Evolutionary conservation across 352 stramenopile genomes (phyloP), one percentile per base, ranked within the genome.

Genomic region (Globisporangium mamillatum): DNA sequence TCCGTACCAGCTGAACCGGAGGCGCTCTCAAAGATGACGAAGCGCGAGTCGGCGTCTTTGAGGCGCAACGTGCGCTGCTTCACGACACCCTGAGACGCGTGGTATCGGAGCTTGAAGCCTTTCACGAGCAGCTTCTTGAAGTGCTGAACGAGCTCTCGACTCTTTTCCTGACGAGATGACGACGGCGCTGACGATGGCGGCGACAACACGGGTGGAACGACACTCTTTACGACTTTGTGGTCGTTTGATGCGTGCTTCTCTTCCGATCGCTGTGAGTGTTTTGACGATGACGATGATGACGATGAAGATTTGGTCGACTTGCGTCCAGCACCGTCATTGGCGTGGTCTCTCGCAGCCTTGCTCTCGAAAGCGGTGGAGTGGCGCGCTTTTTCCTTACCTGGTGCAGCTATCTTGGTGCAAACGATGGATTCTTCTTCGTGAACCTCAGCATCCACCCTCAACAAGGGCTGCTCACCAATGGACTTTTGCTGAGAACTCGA

Each of bases 121-220:
- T 90, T 89, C 24, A 82, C 72, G 57, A 91, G 72, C 22, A 91
- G 75, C 67, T 86, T 91, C 55, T 90, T 90, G 74, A 91, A 91
- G 57, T 91, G 83, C 6, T 85, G 65, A 1, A 91, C 74, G 44
- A 91, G 72, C 58, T 89, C 74, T 16, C 81, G 84, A 36, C 76
- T 81, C 68, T 91, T 91, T 36, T 86, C 80, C 6, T 75, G 71
- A 22, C 66, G 70, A 55, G 53, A 63, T 12, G 44, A 20, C 29
- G 55, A 18, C 27, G 62, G 14, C 22, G 66, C 66, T 1, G 46
- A n/a, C 20, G 63, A 18, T 25, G 64, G 22, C 4, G 38, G 10
- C 5, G 32, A 29, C 14, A 14, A 7, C 38, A 48, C 38, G 3
- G 14, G 38, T 20, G 38, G 14, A 20, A 20, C 12, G 12, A 20